phyloP scores from a whole-genome alignment of 2,329 filamentous ascomycete species.

The Dendrostoma leiphaemia region DNA sequence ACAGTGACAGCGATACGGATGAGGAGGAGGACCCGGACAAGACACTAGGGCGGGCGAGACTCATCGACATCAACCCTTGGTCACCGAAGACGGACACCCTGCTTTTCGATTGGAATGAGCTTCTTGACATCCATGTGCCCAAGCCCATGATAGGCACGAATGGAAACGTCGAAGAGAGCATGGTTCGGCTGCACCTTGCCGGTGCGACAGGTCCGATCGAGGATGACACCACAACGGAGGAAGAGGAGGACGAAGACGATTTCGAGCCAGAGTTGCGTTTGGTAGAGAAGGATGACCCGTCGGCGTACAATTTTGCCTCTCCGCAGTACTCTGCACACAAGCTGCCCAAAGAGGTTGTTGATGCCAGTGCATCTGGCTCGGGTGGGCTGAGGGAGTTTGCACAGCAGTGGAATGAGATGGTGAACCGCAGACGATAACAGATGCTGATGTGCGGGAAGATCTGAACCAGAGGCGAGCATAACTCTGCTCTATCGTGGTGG shows the following conservation, averaged over 20 bases:
- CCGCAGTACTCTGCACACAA: slow-evolving; percentile 95
- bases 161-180: slow-evolving; percentile 25
- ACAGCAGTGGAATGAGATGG: slow-evolving; percentile 66
- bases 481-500: too few relatives aligned
- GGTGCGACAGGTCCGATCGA: slow-evolving; percentile 30
- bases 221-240: slow-evolving; percentile 33
- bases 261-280: slow-evolving; percentile 77
- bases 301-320: slow-evolving; percentile 81
- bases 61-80: slow-evolving; percentile 97
- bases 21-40: slow-evolving; percentile 40
- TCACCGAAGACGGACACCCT: slow-evolving; percentile 84
- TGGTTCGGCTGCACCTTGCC: slow-evolving; percentile 17
- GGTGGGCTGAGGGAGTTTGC: slow-evolving; percentile 81
- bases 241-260: slow-evolving; percentile 47
- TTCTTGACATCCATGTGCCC: slow-evolving; percentile 69
- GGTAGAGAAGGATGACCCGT: slow-evolving; percentile 79
- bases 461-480: too few relatives aligned
- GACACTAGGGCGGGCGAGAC: slow-evolving; percentile 70
- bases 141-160: slow-evolving; percentile 51
- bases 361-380: slow-evolving; percentile 64
- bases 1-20: slow-evolving; percentile 40
- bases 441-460: too few relatives aligned
- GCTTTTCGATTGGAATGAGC: slow-evolving; percentile 85
- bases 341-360: slow-evolving; percentile 87
- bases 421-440: slow-evolving; percentile 23